Evolutionary conservation across 768 basidiomycete species (phyloP).

Genomic region (Termitomyces sp.): DNA sequence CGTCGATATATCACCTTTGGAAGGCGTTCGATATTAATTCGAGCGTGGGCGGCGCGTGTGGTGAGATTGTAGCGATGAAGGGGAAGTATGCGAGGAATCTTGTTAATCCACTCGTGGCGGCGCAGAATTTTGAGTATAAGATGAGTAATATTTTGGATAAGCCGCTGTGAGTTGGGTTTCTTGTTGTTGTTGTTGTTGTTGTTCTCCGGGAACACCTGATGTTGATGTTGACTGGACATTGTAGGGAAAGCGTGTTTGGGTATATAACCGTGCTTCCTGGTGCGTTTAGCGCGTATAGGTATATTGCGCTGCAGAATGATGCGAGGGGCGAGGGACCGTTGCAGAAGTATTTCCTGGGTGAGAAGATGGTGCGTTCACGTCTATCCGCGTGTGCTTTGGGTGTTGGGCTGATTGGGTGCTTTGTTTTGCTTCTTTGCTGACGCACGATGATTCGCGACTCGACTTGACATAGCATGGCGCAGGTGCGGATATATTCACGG

Average conservation of each 20-base stretch:
- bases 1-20: conserved; percentile 89
- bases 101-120: conserved; percentile 82
- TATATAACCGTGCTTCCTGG: conserved; percentile 94
- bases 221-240: no score
- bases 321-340: conserved; percentile 76
- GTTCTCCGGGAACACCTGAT: no score
- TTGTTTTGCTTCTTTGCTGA: no score
- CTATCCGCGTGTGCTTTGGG: no score
- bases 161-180: conserved; percentile 46
- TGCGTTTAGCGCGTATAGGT: conserved; percentile 88
- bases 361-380: conserved; percentile 49
- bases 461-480: conserved; percentile 68
- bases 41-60: conserved; percentile 89
- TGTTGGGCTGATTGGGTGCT: no score
- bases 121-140: conserved; percentile 94
- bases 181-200: no score
- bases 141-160: conserved; percentile 93
- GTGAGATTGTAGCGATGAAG: conserved; percentile 92
- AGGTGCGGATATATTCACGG: conserved; percentile 87
- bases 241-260: conserved; percentile 77
- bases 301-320: conserved; percentile 91
- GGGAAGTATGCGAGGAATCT: conserved; percentile 77
- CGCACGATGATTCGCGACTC: background rate
- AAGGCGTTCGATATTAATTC: conserved; percentile 93
- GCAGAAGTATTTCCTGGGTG: conserved; percentile 95